Evolutionary conservation across 139 green algal genomes (phyloP), one percentile per base, ranked within the genome.

Genomic region (Picochlorum sp.): DNA sequence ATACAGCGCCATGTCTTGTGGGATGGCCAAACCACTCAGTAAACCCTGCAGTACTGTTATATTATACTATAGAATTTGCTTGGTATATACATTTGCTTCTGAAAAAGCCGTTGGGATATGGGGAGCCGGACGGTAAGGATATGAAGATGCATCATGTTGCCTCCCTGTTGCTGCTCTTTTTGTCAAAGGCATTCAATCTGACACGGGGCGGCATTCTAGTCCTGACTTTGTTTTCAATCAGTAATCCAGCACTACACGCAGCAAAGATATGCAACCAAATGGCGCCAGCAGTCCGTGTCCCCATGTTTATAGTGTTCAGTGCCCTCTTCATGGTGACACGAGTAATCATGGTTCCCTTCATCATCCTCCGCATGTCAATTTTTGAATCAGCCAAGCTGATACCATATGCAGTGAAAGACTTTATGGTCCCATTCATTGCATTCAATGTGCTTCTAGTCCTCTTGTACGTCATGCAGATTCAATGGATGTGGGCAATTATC

Each of bases 251-350:
- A 18, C 52, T 76, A 30, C 69, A 76, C 45, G 21, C 49, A 6
- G 69, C 69, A 30, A 76, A 76, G 45, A 67, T 71, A 24, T 47
- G 38, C 61, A 76, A 76, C 60, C 69, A 75, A 57, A 52, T 75
- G 26, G 20, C 56, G 9, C 45, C 24, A 4, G 16, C 3, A 26
- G 16, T 26, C 23, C n/a, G 64, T n/a, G 3, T 71, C 13, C 47
- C 24, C 15, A 63, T 20, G 11, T 76, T 76, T 62, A 44, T n/a
- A 1, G 5, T 63, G 13, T 76, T 76, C 52, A 57, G 52, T 11
- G 18, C 34, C 15, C 24, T 56, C 3, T 76, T 76, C 63, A 66
- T 66, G 34, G 7, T 67, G 2, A 60, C 69, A 4, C 37, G 69
- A 3, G 69, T 76, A 6, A 10, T 71, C 30, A 51, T 71, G 28